Evolutionary conservation across 257 asterid genomes (phyloP).

Genomic region (Nicotiana knightiana): DNA sequence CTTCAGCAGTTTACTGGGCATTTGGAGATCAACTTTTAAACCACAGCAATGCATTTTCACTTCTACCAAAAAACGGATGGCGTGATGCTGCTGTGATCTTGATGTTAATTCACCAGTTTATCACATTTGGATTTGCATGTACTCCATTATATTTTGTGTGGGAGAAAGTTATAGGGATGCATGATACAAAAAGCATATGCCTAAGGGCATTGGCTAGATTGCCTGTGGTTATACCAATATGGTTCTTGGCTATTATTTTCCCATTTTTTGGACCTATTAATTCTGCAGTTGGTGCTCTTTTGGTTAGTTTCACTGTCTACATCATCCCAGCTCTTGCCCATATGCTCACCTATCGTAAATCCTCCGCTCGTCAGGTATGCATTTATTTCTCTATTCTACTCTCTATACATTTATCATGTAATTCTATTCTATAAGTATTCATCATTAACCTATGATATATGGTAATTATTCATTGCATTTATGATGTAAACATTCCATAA

Average conservation of each 20-base stretch:
- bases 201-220: slow-evolving; percentile 78
- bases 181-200: slow-evolving; percentile 76
- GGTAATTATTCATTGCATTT: no score
- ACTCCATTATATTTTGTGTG: slow-evolving; percentile 92
- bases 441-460: no score
- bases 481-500: no score
- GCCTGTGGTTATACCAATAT: slow-evolving; percentile 86
- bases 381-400: not conserved
- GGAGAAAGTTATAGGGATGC: slow-evolving; percentile 98
- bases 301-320: slow-evolving; percentile 94
- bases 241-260: slow-evolving; percentile 94
- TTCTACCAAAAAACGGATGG: slow-evolving; percentile 61
- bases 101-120: slow-evolving; percentile 96
- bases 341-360: slow-evolving; percentile 77
- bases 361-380: slow-evolving; percentile 75
- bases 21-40: slow-evolving; percentile 77
- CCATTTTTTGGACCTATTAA: slow-evolving; percentile 95
- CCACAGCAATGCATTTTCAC: slow-evolving; percentile 85
- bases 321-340: slow-evolving; percentile 85
- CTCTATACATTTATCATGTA: no score
- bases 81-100: slow-evolving; percentile 87
- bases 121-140: slow-evolving; percentile 91
- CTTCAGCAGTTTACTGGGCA: slow-evolving; percentile 93
- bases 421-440: no score
- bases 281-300: slow-evolving; percentile 89